Evolutionary conservation across 1,139 yeast species (phyloP).

Genomic region (Saccharomyces hybrid): DNA sequence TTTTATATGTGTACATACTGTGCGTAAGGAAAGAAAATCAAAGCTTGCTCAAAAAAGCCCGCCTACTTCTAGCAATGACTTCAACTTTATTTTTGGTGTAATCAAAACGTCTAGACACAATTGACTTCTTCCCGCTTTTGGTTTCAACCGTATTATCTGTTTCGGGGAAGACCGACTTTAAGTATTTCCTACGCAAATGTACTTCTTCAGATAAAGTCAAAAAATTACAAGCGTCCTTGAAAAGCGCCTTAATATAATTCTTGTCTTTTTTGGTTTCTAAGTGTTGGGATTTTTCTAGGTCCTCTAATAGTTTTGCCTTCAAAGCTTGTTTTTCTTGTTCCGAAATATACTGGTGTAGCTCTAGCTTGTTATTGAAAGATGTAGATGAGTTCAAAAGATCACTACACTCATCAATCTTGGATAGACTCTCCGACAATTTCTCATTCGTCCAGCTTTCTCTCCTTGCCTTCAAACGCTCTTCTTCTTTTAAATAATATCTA

Average conservation of each 20-base stretch:
- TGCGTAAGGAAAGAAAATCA: background rate
- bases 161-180: conserved; percentile 37
- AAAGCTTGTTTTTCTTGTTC: conserved; percentile 32
- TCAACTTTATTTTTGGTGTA: conserved; percentile 40
- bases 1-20: background rate
- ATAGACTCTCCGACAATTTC: conserved; percentile 26
- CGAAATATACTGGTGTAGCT: conserved; percentile 33
- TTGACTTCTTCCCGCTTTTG: conserved; percentile 33
- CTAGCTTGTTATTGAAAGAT: conserved; percentile 36
- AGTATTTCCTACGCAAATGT: conserved; percentile 35
- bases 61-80: conserved; percentile 33
- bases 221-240: conserved; percentile 34
- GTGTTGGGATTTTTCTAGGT: conserved; percentile 17
- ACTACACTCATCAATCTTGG: conserved; percentile 23
- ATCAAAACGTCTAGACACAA: conserved; percentile 43
- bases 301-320: conserved; percentile 28
- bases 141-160: conserved; percentile 24
- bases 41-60: conserved; percentile 30
- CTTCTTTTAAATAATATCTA: conserved; percentile 44
- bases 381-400: conserved; percentile 16
- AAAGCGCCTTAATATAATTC: conserved; percentile 29
- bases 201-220: conserved; percentile 36
- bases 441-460: conserved; percentile 36
- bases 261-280: conserved; percentile 29
- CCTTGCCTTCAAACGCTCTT: conserved; percentile 38